Percentiles rank a stretch among this genome's conserved stretches.
Conservation (phyloP, 495 filamentous ascomycete species). For the Podospora appendiculata region DNA sequence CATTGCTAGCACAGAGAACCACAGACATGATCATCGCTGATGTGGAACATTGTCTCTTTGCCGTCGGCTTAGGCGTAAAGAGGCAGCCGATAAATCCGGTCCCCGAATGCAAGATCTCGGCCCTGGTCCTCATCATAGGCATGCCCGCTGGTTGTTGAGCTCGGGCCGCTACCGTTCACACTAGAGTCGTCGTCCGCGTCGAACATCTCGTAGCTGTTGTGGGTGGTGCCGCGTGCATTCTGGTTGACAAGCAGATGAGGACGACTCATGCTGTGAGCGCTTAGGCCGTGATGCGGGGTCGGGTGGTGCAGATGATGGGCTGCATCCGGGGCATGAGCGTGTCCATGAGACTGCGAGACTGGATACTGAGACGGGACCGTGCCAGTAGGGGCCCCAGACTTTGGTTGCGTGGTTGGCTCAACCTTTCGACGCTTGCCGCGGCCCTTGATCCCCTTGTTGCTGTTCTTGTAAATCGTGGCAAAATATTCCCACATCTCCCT, state of each 20-base stretch:
- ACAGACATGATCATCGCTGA: too few species aligned
- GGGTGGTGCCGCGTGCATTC: constrained; percentile 10
- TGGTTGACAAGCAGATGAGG: constrained; percentile 7
- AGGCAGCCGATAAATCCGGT: constrained; percentile 12
- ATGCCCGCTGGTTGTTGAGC: constrained; percentile 26
- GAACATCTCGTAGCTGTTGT: constrained; percentile 34
- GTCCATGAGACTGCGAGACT: constrained; percentile 11
- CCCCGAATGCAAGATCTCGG: constrained; percentile 31
- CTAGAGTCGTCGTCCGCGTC: constrained; percentile 35
- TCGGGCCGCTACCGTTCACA: constrained; percentile 23
- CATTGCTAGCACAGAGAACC: too few species aligned
- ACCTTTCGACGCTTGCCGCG: constrained; percentile 75
- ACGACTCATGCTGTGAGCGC: constrained; percentile 22
- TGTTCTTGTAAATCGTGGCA: constrained; percentile 81
- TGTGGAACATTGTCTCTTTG: too few species aligned
- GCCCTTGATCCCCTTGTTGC: constrained; percentile 96
- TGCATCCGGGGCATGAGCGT: background rate
- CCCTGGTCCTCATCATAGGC: constrained; percentile 36
- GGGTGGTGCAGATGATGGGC: constrained; percentile 16
- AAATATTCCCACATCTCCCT: constrained; percentile 84
- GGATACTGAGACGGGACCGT: constrained; percentile 9
- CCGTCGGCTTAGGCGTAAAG: too few species aligned
- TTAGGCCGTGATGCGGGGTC: constrained; percentile 12
- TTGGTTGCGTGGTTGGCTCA: constrained; percentile 12
- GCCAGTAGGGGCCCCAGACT: constrained; percentile 1